Base-by-base conservation (phyloP, 306 rosid species). In the Prunus mira region DNA sequence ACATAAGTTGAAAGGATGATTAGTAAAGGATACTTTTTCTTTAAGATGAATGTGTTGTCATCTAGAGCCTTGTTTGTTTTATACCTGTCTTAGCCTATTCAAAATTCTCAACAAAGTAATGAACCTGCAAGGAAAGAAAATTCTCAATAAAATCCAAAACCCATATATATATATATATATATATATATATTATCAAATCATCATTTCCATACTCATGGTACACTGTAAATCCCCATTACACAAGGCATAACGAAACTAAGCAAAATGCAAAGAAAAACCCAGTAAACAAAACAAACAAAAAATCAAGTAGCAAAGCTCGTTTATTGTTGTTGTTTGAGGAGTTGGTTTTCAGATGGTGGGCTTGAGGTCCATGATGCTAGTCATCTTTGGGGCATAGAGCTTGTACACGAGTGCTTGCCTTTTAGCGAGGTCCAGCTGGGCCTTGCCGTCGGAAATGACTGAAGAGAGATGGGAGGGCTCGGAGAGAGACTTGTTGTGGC, bases 391-490 rank as follows among this genome's bases (percentile, higher is more conserved):
- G n/a, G 87, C 84, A 66, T 91, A 88, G 54, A 93, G 93, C 34
- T 91, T 86, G 81, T 87, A 88, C 0, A 89, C 87, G 11, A 88
- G 32, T 4, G 89, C 83, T 77, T 93, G 96, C 64, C 97, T 74
- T 70, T 87, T 84, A 0, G 88, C 92, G 12, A 91, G 50, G 14
- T 86, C 82, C 41, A 89, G 83, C 87, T 91, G 97, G 11, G 89
- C 67, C 27, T 77, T 56, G 3, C 91, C 98, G 30, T 83, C 80
- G 2, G 84, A 74, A 52, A 71, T 86, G 25, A 88, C 91, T 5
- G 87, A 54, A 27, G 89, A 67, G 38, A 86, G 51, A 11, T 83
- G 70, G 52, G 80, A 30, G 4, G 87, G 61, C 34, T 88, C 91
- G 0, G 93, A 78, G n/a, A 93, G 89, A 65, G n/a, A 27, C 18